Conservation (phyloP, 2,329 filamentous ascomycete genomes). For the Calonectria hawksworthii region DNA sequence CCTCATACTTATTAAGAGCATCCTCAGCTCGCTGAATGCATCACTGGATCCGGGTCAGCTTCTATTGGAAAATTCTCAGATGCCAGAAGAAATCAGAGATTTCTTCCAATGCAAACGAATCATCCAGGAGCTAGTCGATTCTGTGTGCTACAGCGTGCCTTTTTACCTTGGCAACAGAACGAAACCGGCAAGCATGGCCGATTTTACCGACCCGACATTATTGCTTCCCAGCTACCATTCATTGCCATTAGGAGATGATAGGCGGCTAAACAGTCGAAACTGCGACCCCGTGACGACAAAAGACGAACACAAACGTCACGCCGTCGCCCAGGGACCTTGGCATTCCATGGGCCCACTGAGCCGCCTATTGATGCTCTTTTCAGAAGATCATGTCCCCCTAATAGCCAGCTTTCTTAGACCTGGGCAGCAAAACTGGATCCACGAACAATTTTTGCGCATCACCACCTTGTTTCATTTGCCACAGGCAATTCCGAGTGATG, state of each 20-base stretch:
- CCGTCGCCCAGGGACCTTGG: background rate
- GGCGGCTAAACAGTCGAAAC: background rate
- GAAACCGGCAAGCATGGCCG: background rate
- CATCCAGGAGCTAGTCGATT: conserved; percentile 6
- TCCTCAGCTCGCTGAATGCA: background rate
- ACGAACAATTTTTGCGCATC: background rate
- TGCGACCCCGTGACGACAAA: background rate
- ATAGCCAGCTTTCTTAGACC: background rate
- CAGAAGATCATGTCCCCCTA: background rate
- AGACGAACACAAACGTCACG: background rate
- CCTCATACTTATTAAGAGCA: background rate
- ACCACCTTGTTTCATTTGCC: background rate
- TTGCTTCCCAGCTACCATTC: background rate
- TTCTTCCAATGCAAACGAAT: background rate
- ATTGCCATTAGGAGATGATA: background rate
- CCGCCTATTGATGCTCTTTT: background rate
- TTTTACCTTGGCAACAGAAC: conserved; percentile 36
- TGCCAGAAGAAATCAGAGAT: background rate
- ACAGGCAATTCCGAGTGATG: too few relatives aligned
- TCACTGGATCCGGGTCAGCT: too few relatives aligned
- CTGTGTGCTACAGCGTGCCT: conserved; percentile 30
- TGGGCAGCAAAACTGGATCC: background rate
- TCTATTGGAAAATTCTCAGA: background rate
- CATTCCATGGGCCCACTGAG: background rate
- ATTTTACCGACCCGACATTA: background rate